Conservation (phyloP, 352 stramenopile species). For the Phytophthora brassicae region DNA sequence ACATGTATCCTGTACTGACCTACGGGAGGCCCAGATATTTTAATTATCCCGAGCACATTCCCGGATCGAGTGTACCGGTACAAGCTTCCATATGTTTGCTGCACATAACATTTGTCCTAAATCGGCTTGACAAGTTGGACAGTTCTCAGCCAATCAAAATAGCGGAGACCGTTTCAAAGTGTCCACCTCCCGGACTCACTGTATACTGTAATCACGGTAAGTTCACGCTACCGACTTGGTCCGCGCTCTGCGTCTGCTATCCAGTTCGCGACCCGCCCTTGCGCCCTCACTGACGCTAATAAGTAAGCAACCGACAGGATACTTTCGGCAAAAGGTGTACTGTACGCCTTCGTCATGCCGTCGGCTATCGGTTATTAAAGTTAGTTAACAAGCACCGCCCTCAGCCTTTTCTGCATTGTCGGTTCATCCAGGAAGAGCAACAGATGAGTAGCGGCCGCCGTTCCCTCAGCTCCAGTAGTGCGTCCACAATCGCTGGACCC, state of each 20-base stretch:
- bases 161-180: conserved; percentile 4
- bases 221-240: too few species aligned
- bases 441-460: conserved; percentile 27
- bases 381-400: conserved; percentile 14
- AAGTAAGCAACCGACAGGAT: conserved; percentile 32
- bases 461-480: conserved; percentile 36
- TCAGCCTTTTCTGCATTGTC: conserved; percentile 29
- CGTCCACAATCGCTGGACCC: conserved; percentile 18
- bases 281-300: conserved; percentile 19
- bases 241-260: too few species aligned
- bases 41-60: too few species aligned
- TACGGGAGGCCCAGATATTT: too few species aligned
- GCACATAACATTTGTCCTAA: too few species aligned
- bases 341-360: background rate
- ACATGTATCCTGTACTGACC: too few species aligned
- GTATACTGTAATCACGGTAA: too few species aligned
- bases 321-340: too few species aligned
- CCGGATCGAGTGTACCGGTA: too few species aligned
- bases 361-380: too few species aligned
- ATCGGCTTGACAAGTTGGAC: too few species aligned
- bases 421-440: conserved; percentile 15
- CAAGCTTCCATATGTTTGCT: too few species aligned
- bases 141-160: conserved; percentile 14
- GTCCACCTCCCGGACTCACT: background rate
- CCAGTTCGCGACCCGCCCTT: conserved; percentile 23